These are phyloP conservation scores for Macadamia integrifolia DNA, from an alignment of 164 flowering plant species.

Conservation along the genomic window DNA sequence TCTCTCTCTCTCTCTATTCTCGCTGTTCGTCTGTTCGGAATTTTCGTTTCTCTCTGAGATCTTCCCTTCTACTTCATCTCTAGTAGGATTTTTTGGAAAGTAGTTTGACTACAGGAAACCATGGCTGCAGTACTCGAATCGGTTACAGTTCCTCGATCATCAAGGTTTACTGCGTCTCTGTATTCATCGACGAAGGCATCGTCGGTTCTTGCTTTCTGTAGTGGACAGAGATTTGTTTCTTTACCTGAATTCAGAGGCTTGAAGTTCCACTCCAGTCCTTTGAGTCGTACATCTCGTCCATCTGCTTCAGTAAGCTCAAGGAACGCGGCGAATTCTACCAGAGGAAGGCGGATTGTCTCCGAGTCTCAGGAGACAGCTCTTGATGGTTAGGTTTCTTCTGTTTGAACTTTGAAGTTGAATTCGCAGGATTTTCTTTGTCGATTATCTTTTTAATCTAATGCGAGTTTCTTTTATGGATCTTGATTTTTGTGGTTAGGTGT, in stretches of 20 bases:
- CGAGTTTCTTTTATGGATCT: too few species aligned
- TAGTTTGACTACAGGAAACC: not conserved
- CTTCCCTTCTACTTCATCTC: too few species aligned
- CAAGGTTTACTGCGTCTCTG: conserved; percentile 10
- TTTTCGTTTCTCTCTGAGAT: too few species aligned
- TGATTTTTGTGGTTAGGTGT: too few species aligned
- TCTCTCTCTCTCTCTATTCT: not conserved
- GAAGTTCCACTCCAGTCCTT: conserved; percentile 25
- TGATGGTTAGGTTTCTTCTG: conserved; percentile 30
- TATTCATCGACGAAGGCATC: conserved; percentile 18
- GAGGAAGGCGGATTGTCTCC: conserved; percentile 43
- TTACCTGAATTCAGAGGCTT: conserved; percentile 43
- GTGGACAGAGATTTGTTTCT: conserved; percentile 11
- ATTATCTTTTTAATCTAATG: too few species aligned
- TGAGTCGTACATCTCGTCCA: not conserved
- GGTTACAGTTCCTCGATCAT: conserved; percentile 37
- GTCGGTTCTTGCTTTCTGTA: conserved; percentile 16
- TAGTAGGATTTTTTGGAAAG: too few species aligned
- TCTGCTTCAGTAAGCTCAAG: conserved; percentile 11
- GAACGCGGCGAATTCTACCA: conserved; percentile 11
- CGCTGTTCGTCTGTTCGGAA: not conserved
- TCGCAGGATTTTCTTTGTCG: too few species aligned
- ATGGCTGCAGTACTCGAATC: conserved; percentile 62
- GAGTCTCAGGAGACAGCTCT: conserved; percentile 66
- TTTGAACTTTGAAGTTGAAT: too few species aligned